Base-by-base conservation (phyloP, 2,329 filamentous ascomycete genomes). In the Epichloe amarillans region DNA sequence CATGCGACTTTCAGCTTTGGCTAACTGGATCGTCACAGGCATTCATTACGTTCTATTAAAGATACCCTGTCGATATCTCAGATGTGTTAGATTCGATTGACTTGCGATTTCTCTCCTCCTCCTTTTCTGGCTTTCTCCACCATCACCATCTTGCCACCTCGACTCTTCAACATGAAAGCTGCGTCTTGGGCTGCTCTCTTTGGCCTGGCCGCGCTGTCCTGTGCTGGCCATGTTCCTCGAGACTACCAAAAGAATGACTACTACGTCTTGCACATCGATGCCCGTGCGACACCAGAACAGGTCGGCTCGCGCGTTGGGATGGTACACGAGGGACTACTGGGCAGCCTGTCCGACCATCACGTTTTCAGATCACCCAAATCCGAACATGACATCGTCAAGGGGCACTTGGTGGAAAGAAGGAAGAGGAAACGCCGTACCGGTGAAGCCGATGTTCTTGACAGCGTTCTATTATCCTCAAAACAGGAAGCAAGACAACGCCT, bases 231-330 rank as follows among this genome's bases (percentile, higher is more conserved):
- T 43, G 71, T 73, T 47, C 71, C 75, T 55, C 84, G 86, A 59
- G 78, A 93, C 62, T 87, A 94, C 72, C 78, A 85, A 47, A 75
- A 78, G 39, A 81, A 89, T 68, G 91, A 98, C 67, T 97, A 95
- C 70, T 96, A 97, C 66, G 89, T 94, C 56, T 75, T 98, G 45
- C 86, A 96, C 57, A 77, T 98, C 61, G 79, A 84, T 53, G 70
- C 78, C 12, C 72, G 77, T 38, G 73, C 78, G 6, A 74, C 80
- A 14, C 88, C 89, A 15, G 69, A 77, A 23, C 74, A 84, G 40
- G 74, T 96, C 55, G 89, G 89, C 30, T 70, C 72, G 44, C 75
- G 80, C 21, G 72, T 98, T 8, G 88, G 87, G 19, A 73, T 95
- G 46, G 74, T 77, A 43, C 83, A 95, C 66, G 86, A 96, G 60